Evolutionary conservation across 805 yeast genomes (phyloP).

Genomic region (Yamadazyma tumulicola): DNA sequence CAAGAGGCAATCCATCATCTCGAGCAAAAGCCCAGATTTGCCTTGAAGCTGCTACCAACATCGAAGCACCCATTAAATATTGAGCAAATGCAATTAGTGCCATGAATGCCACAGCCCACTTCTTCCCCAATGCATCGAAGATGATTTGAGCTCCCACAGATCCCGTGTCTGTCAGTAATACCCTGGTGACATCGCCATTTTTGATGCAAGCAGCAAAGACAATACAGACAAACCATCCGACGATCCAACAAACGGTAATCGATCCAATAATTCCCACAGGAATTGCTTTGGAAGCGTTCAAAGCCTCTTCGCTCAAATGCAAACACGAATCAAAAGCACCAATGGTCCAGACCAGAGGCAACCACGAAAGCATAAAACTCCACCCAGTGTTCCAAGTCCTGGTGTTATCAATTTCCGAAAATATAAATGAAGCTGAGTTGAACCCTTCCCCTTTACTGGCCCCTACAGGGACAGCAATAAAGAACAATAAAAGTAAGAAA

Average conservation of each 20-base stretch:
- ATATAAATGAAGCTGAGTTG: conserved; percentile 40
- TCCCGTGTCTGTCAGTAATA: conserved; percentile 46
- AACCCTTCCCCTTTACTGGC: conserved; percentile 23
- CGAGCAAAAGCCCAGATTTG: conserved; percentile 75
- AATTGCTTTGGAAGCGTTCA: conserved; percentile 56
- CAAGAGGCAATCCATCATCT: conserved; percentile 69
- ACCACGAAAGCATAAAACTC: conserved; percentile 51
- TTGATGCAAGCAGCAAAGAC: conserved; percentile 53
- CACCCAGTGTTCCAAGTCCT: conserved; percentile 44
- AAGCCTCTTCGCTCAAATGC: conserved; percentile 70
- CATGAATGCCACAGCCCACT: conserved; percentile 65
- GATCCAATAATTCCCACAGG: conserved; percentile 64
- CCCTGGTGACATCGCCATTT: conserved; percentile 37
- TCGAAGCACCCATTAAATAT: conserved; percentile 62
- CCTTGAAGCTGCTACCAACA: conserved; percentile 60
- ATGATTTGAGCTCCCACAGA: conserved; percentile 65
- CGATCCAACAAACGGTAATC: conserved; percentile 50
- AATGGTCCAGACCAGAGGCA: conserved; percentile 73
- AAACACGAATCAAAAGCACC: conserved; percentile 70
- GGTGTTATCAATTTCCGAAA: conserved; percentile 48
- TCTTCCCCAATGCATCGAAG: conserved; percentile 56
- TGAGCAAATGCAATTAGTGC: conserved; percentile 54
- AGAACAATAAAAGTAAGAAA: conserved; percentile 47
- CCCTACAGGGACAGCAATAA: conserved; percentile 66
- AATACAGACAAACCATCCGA: conserved; percentile 56